phyloP scores from a whole-genome alignment of 306 rosid genomes.

The Parietaria judaica region DNA sequence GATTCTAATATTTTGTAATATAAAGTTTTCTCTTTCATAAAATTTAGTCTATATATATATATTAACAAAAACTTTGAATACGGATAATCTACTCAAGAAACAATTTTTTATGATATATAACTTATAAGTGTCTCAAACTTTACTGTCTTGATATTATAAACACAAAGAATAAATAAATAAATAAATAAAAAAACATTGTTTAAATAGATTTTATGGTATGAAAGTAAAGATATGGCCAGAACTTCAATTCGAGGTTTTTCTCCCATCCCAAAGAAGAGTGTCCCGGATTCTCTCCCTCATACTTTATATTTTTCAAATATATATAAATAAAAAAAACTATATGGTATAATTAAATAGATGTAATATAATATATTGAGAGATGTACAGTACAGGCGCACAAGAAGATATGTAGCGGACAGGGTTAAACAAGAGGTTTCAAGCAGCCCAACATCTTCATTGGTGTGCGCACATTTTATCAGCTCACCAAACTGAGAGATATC shows the following conservation, averaged over 20 bases:
- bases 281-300: conserved; percentile 8
- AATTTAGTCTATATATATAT: too few species aligned
- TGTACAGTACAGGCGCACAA: conserved; percentile 10
- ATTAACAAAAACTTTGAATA: too few species aligned
- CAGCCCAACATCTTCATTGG: conserved; percentile 50
- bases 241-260: conserved; percentile 15
- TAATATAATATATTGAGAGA: background rate
- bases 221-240: conserved; percentile 16
- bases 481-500: conserved; percentile 22
- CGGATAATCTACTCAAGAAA: too few species aligned
- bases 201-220: background rate
- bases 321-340: too few species aligned
- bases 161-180: background rate
- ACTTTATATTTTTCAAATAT: background rate
- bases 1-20: too few species aligned
- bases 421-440: conserved; percentile 25
- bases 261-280: conserved; percentile 24
- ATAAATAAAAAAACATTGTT: background rate
- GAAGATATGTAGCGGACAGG: conserved; percentile 25
- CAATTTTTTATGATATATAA: background rate
- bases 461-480: conserved; percentile 39
- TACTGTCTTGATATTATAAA: conserved; percentile 6
- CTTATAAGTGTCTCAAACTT: background rate
- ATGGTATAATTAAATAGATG: too few species aligned
- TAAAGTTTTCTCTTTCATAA: too few species aligned